Base-by-base conservation (phyloP, 1,284 basidiomycete species). In the Malassezia sp. region DNA sequence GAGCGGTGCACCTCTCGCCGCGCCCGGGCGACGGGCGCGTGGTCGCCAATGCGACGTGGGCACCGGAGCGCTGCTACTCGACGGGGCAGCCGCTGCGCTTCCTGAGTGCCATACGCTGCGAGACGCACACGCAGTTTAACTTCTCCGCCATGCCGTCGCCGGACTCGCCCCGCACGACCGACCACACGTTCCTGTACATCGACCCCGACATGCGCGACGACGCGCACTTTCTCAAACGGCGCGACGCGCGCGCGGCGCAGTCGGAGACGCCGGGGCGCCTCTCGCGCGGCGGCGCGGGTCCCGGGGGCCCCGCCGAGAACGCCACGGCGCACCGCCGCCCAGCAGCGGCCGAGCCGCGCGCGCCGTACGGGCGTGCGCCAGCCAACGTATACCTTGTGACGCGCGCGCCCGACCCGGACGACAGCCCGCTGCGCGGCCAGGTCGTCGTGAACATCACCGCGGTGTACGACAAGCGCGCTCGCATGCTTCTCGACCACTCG, bases 381-480 rank as follows among this genome's bases (percentile, higher is more conserved):
- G 42, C 42, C 14, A 32, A 29, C 14, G 38, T 44, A 5, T 49
- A 43, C 36, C 11, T 39, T 3, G 42, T 38, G 5, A 27, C 33
- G 28, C 32, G 12, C 12, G 23, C 28, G 4, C 12, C 12, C 8
- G 20, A 42, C 1, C 22, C 17, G 12, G 12, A 36, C 18, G 12
- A 15, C 26, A 24, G 27, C 11, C 18, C 28, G 10, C 15, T n/a
- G 5, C 24, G 23, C 17, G 52, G 50, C 14, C 44, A 56, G 15
- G 52, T 63, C 44, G 49, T 54, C 33, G 55, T 63, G 11, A 53
- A 63, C 22, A 50, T 63, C 30, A 60, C 56, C 11, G 61, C 53
- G 7, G 51, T 44, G 20, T 61, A 61, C 48, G 59, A 59, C 32
- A 31, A 56, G 23, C 46, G 47, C 1, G 59, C 54, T 30, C 53